Evolutionary conservation across 1,284 basidiomycete genomes (phyloP), one percentile per base, ranked within the genome.

Genomic region (Fomitiporia mediterranea): DNA sequence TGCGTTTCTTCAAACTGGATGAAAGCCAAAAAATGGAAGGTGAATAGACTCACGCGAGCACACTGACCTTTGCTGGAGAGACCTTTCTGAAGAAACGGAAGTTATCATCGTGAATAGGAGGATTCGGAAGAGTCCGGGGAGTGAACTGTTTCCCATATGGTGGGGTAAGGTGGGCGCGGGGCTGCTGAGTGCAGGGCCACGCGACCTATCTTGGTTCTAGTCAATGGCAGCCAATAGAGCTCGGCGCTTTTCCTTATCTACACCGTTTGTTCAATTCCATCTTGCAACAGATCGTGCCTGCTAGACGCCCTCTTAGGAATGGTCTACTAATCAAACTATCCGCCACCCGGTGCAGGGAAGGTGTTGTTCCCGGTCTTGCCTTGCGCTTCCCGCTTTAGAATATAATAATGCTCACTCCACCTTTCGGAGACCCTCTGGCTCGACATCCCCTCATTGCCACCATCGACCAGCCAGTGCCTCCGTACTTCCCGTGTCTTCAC

Each of bases 171-270:
- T 25, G 44, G 30, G 23, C 44, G 13, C 25, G 13, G 25, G 44
- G 25, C 23, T 13, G 25, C 23, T 28, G 44, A 46, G n/a, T 11
- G 19, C 11, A 23, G 6, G 44, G 17, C 25, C 44, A 46, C 44
- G 44, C 44, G 44, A 46, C 25, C n/a, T 30, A 46, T 46, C 32
- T n/a, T 23, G 27, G 17, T 37, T 13, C 13, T 17, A 11, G 35
- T 37, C 39, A 21, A 2, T 46, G 43, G 37, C 32, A 37, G 48
- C 48, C 48, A 50, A 50, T 50, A 50, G n/a, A 35, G 23, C 48
- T 50, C 48, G 32, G n/a, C 15, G 3, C 3, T 35, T 46, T 50
- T 35, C 27, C 48, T 50, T 50, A 50, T 50, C 48, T 50, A 4
- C 28, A 50, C 4, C 34, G 5, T 50, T 15, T 9, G 28, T 34